Conservation (phyloP, 768 basidiomycete genomes). For the Mycena floridula region DNA sequence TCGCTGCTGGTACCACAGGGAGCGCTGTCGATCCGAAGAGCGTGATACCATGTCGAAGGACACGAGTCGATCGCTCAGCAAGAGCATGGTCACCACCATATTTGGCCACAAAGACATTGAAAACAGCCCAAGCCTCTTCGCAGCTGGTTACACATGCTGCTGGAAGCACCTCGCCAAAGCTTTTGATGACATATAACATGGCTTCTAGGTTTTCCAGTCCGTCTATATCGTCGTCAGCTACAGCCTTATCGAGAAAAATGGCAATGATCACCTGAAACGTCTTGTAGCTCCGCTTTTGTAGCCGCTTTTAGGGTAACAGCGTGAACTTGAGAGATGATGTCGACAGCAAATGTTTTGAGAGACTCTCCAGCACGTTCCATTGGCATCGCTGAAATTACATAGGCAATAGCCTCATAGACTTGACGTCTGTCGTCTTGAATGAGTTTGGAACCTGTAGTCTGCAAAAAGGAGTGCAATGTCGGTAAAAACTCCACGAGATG, state of each 20-base stretch:
- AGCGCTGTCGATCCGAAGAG: conserved; percentile 71
- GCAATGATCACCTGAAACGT: conserved; percentile 55
- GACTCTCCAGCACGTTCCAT: conserved; percentile 84
- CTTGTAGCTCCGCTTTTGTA: conserved; percentile 66
- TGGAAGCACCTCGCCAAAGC: conserved; percentile 81
- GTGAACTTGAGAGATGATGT: conserved; percentile 77
- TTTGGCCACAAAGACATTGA: conserved; percentile 74
- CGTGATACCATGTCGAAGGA: conserved; percentile 76
- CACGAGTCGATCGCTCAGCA: conserved; percentile 78
- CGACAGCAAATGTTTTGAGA: conserved; percentile 79
- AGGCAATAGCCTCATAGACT: conserved; percentile 93
- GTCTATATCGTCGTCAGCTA: conserved; percentile 39
- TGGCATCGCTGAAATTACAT: conserved; percentile 92
- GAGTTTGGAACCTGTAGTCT: conserved; percentile 71
- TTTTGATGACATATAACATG: conserved; percentile 80
- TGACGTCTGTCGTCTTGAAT: conserved; percentile 84
- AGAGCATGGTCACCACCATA: conserved; percentile 72
- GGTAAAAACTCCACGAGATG: conserved; percentile 91
- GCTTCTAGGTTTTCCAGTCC: conserved; percentile 88
- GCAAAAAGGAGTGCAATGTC: conserved; percentile 84
- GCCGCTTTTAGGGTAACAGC: conserved; percentile 48
- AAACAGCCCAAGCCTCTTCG: conserved; percentile 74
- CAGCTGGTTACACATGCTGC: conserved; percentile 71
- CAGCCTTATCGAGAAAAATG: not conserved
- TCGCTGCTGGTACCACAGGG: conserved; percentile 61